Base-by-base conservation (phyloP, 2,329 filamentous ascomycete species). In the Mycocentrospora acerina region DNA sequence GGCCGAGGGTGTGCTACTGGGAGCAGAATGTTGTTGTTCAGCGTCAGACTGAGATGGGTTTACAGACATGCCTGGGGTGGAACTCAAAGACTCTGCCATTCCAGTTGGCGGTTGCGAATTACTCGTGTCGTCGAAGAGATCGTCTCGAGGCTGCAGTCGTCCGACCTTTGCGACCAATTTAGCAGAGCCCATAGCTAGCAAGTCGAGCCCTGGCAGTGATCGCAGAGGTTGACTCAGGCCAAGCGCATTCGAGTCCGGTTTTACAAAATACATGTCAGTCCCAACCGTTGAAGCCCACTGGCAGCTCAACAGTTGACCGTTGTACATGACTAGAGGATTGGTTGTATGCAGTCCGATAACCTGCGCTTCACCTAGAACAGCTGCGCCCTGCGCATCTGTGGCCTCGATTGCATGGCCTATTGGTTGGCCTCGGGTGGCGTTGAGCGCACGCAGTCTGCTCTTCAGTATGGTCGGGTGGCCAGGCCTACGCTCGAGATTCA, bases 271-370 rank as follows among this genome's bases (percentile, higher is more conserved):
- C 48, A 90, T 72, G 52, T 94, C 88, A 0, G 90, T 95, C 24
- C 91, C 91, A 29, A 95, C 80, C 43, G 89, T 85, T 45, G 87
- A 82, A 9, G 81, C 79, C 91, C 91, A 97, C 30, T 81, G 72
- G 49, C 89, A 91, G 48, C 81, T 82, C 61, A 90, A 93, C 15
- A 94, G 72, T 46, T 84, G 80, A 19, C 86, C 86, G 41, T 85
- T 79, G 68, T 94, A 94, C 15, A 86, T 85, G 42, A 95, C 77
- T 18, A 95, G 72, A 0, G 91, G 91, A 32, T 86, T 85, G 2
- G 71, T 59, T 1, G 84, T 84, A 65, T 95, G 86, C 3, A 96
- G 75, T 18, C 88, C 89, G n/a, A 93, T 74, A 34, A 96, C 83
- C 59, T 95, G 89, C 5, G 95, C 79, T 31, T 69, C 64, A 29